phyloP scores from a whole-genome alignment of 2,329 filamentous ascomycete genomes.

The Akanthomyces dipterigenus region DNA sequence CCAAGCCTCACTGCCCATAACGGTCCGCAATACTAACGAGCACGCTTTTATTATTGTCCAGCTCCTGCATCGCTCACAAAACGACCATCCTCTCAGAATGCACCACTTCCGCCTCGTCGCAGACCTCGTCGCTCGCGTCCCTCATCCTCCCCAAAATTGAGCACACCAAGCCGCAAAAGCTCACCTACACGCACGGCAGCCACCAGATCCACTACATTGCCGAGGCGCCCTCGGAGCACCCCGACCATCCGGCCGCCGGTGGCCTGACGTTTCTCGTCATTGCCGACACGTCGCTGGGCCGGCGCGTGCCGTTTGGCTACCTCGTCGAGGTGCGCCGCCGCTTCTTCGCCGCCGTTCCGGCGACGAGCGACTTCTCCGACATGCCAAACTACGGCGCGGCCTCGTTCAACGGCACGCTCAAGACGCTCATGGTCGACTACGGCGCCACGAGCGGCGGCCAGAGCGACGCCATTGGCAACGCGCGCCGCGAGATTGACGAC shows the following conservation, averaged over 20 bases:
- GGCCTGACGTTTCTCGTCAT: slow-evolving; percentile 90
- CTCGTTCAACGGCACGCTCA: slow-evolving; percentile 75
- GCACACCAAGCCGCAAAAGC: slow-evolving; percentile 73
- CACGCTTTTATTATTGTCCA: slow-evolving; percentile 27
- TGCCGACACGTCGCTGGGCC: slow-evolving; percentile 70
- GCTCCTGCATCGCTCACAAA: slow-evolving; percentile 89
- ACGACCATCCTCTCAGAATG: slow-evolving; percentile 91
- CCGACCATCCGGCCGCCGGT: slow-evolving; percentile 55
- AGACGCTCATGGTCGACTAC: slow-evolving; percentile 73
- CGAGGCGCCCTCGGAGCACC: slow-evolving; percentile 66
- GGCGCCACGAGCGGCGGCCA: slow-evolving; percentile 70
- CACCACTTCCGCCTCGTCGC: slow-evolving; percentile 75
- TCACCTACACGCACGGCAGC: slow-evolving; percentile 87
- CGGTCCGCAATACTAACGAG: background rate
- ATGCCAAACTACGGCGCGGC: slow-evolving; percentile 87
- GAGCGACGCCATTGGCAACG: slow-evolving; percentile 76
- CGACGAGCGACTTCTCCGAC: slow-evolving; percentile 62
- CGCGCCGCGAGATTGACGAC: slow-evolving; percentile 85
- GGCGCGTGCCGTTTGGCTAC: slow-evolving; percentile 88
- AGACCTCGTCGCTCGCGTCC: slow-evolving; percentile 80
- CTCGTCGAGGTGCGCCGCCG: slow-evolving; percentile 84
- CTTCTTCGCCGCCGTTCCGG: slow-evolving; percentile 67
- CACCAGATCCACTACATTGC: slow-evolving; percentile 96
- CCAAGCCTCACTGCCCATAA: background rate
- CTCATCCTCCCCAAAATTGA: slow-evolving; percentile 93